A percentile compares a stretch with the other conserved stretches of the same genome.
These are phyloP conservation scores for Corymbia calophylla DNA, from an alignment of 441 rosid species.

Conservation along the genomic window DNA sequence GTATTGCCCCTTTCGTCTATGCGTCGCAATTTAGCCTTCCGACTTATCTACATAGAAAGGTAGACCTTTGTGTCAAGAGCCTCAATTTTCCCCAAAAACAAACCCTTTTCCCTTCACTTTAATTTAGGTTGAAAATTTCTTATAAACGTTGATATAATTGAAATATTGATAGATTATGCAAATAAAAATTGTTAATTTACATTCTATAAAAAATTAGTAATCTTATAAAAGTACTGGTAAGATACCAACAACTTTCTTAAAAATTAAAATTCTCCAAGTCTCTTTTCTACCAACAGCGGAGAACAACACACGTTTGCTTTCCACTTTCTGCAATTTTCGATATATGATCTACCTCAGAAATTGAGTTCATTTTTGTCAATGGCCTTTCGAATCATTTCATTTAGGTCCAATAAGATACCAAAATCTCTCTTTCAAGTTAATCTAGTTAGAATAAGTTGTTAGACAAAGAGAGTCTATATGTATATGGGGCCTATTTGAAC, in stretches of 20 bases:
- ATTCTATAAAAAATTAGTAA: neutral
- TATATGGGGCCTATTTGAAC: no score
- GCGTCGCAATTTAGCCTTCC: no score
- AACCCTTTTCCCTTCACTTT: neutral
- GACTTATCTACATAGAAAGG: neutral
- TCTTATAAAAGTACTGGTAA: neutral
- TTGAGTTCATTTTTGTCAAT: neutral
- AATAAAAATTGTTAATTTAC: neutral
- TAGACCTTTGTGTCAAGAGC: neutral
- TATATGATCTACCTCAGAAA: neutral
- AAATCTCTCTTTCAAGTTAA: no score
- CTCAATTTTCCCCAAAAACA: neutral
- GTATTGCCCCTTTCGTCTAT: no score
- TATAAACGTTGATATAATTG: neutral
- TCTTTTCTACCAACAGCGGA: neutral
- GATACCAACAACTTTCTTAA: neutral
- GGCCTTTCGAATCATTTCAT: neutral
- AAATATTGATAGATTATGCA: accelerated
- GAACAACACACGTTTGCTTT: neutral
- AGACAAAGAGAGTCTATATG: no score
- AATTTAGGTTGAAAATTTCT: neutral
- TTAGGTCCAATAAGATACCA: no score
- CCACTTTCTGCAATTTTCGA: neutral
- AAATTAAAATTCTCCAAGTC: accelerated
- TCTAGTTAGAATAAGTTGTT: no score